Conservation (phyloP, 2,329 filamentous ascomycete species). For the Colletotrichum sp. region DNA sequence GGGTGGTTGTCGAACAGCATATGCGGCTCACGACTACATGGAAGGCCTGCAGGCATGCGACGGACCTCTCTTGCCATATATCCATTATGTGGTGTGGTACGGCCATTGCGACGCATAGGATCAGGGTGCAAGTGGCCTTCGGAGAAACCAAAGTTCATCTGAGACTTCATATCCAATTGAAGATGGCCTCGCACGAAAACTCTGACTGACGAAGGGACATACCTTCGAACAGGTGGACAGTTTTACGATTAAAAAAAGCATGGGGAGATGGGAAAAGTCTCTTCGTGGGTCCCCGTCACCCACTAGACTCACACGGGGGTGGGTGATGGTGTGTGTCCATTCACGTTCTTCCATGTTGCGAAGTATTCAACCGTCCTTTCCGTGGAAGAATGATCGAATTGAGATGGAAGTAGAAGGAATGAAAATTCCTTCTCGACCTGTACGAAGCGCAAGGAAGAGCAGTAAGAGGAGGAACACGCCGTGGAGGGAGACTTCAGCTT, state of each 20-base stretch:
- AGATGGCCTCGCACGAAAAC: not conserved
- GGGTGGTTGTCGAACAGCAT: not conserved
- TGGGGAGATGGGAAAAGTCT: not conserved
- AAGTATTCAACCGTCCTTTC: not conserved
- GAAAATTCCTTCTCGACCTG: not conserved
- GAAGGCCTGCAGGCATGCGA: not conserved
- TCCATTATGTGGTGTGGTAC: not conserved
- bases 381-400: not conserved
- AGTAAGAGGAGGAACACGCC: not conserved
- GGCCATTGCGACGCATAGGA: not conserved
- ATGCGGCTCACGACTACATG: not conserved
- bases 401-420: not conserved
- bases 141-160: not conserved
- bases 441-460: not conserved
- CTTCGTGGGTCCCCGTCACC: not conserved
- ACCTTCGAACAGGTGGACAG: not conserved
- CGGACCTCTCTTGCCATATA: not conserved
- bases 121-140: not conserved
- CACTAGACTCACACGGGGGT: not conserved
- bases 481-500: not conserved
- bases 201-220: not conserved
- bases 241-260: not conserved
- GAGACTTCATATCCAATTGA: not conserved
- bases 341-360: not conserved
- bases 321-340: not conserved